Conservation (phyloP, 108 stramenopile species). For the Ochromonas danica region DNA sequence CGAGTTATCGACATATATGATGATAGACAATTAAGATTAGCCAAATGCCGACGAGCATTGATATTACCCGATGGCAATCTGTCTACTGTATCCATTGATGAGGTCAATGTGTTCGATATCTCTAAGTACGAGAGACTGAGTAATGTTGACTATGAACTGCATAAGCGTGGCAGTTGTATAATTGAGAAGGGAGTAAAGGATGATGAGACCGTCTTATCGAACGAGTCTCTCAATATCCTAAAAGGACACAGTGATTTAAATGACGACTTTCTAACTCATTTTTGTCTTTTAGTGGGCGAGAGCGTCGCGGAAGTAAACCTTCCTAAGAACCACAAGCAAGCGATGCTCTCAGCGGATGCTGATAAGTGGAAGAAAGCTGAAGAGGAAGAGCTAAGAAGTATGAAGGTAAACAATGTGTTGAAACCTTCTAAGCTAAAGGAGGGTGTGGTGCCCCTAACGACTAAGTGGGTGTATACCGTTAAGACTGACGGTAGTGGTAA, state of each 20-base stretch:
- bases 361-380: conserved; percentile 17
- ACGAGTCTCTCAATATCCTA: neutral
- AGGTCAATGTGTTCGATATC: neutral
- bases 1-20: neutral
- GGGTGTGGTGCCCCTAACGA: neutral
- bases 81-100: neutral
- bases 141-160: neutral
- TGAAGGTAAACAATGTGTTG: neutral
- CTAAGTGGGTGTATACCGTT: conserved; percentile 15
- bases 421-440: conserved; percentile 7
- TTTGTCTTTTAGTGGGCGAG: neutral
- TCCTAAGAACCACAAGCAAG: neutral
- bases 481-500: neutral
- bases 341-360: conserved; percentile 9
- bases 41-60: neutral
- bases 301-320: neutral
- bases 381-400: neutral
- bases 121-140: neutral
- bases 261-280: conserved; percentile 1
- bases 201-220: neutral
- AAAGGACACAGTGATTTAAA: neutral
- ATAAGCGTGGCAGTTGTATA: neutral
- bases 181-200: neutral
- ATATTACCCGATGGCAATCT: neutral
- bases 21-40: neutral